Conservation (phyloP, 169 alveolate genomes). For the Plasmodium cynomolgi region DNA sequence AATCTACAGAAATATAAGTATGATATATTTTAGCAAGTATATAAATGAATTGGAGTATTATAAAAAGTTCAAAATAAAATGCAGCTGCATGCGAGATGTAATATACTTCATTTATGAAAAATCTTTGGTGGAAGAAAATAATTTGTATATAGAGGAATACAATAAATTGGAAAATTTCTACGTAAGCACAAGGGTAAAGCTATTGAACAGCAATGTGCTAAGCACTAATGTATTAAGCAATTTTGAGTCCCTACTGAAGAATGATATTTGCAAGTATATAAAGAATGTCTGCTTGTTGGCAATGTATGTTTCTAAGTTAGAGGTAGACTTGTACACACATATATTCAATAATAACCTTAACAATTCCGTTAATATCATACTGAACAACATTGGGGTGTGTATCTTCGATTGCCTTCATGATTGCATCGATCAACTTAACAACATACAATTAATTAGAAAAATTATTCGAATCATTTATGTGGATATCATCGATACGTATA, state of each 20-base stretch:
- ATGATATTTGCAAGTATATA: conserved; percentile 50
- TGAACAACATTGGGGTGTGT: conserved; percentile 52
- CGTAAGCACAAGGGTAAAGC: conserved; percentile 64
- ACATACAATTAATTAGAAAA: conserved; percentile 63
- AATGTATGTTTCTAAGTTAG: conserved; percentile 68
- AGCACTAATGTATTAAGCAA: conserved; percentile 30
- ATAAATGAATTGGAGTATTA: conserved; percentile 61
- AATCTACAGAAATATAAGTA: conserved; percentile 52
- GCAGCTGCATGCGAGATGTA: conserved; percentile 40
- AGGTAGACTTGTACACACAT: conserved; percentile 22
- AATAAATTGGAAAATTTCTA: conserved; percentile 34
- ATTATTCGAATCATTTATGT: conserved; percentile 59
- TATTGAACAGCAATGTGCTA: conserved; percentile 57
- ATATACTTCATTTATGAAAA: conserved; percentile 41
- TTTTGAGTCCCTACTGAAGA: conserved; percentile 31
- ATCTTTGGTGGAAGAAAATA: conserved; percentile 34
- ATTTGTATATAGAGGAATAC: conserved; percentile 55
- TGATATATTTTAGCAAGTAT: conserved; percentile 64
- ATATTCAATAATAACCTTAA: conserved; percentile 42
- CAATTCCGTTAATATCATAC: conserved; percentile 33
- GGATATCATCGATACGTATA: conserved; percentile 64
- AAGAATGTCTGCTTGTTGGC: conserved; percentile 51
- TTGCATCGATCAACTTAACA: conserved; percentile 42
- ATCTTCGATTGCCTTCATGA: conserved; percentile 39
- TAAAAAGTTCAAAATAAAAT: conserved; percentile 51